phyloP scores from a whole-genome alignment of 345 rosid genomes.

The Durio zibethinus region DNA sequence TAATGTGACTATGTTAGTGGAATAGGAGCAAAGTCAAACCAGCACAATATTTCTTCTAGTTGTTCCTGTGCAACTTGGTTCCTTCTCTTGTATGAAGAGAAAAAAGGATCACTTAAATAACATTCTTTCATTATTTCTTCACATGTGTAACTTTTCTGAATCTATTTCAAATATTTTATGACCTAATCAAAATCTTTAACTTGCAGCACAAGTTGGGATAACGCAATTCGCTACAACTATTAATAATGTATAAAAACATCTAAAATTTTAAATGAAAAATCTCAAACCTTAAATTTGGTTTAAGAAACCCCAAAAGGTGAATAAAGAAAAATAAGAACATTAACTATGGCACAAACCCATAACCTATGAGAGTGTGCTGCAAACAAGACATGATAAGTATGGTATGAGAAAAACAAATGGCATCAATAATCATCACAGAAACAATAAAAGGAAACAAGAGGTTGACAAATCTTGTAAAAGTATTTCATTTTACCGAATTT shows the following conservation, averaged over 20 bases:
- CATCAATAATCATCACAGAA: not conserved
- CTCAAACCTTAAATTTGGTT: not conserved
- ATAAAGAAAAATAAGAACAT: not conserved
- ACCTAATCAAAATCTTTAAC: not conserved
- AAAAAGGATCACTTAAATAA: not conserved
- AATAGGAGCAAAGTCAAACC: not conserved
- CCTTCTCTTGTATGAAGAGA: not conserved
- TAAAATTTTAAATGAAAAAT: not conserved
- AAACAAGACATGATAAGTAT: not conserved
- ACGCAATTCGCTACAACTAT: not conserved
- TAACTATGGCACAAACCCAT: not conserved
- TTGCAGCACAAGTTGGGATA: not conserved
- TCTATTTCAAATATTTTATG: not conserved
- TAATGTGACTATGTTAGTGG: not conserved
- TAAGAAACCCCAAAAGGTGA: not conserved
- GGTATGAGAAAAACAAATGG: not conserved
- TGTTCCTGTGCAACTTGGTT: not conserved
- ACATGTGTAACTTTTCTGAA: not conserved
- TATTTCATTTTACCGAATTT: constrained; percentile 44
- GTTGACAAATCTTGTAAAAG: not conserved
- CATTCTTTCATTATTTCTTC: not conserved
- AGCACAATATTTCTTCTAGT: not conserved
- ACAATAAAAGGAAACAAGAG: not conserved
- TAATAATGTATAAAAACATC: not conserved
- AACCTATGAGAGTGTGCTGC: not conserved